Percentiles rank a stretch among this genome's conserved stretches.
These are phyloP conservation scores for Diaporthe sp. DNA, from an alignment of 2,329 filamentous ascomycete species.

Conservation along the genomic window DNA sequence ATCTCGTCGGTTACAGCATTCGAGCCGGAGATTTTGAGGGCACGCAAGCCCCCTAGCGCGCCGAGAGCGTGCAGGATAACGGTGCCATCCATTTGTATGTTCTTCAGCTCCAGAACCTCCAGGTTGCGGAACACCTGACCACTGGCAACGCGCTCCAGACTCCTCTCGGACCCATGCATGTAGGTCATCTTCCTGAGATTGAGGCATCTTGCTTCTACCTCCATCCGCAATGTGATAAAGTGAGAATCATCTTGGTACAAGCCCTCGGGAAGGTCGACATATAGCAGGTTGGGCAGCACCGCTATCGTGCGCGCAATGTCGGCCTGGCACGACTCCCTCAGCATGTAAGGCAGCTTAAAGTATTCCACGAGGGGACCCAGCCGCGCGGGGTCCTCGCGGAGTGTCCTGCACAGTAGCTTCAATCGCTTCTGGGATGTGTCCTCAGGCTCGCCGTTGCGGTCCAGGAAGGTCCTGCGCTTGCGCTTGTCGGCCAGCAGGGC, in stretches of 20 bases:
- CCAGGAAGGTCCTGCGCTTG: conserved; percentile 79
- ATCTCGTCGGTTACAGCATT: conserved; percentile 81
- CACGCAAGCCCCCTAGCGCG: conserved; percentile 75
- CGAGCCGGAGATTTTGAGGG: conserved; percentile 81
- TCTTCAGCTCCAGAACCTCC: conserved; percentile 79
- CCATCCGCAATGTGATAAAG: conserved; percentile 82
- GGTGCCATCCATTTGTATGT: conserved; percentile 77
- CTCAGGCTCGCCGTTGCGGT: conserved; percentile 83
- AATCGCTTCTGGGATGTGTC: conserved; percentile 84
- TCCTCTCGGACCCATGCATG: conserved; percentile 80
- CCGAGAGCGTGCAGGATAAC: conserved; percentile 79
- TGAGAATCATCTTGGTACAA: conserved; percentile 85
- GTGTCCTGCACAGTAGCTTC: conserved; percentile 82
- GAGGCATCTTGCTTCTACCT: conserved; percentile 86
- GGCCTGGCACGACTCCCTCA: conserved; percentile 86
- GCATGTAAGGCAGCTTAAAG: conserved; percentile 95
- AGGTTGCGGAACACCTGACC: conserved; percentile 77
- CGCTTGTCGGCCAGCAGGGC: conserved; percentile 83
- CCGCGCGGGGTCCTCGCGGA: conserved; percentile 79
- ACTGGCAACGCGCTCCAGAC: conserved; percentile 77
- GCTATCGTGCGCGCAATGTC: conserved; percentile 89
- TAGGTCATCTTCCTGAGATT: conserved; percentile 93
- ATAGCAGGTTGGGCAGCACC: conserved; percentile 85
- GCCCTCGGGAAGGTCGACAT: conserved; percentile 91
- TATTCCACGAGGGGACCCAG: conserved; percentile 80